Conservation (phyloP, 2,329 filamentous ascomycete species). For the Exserohilum rostratum region DNA sequence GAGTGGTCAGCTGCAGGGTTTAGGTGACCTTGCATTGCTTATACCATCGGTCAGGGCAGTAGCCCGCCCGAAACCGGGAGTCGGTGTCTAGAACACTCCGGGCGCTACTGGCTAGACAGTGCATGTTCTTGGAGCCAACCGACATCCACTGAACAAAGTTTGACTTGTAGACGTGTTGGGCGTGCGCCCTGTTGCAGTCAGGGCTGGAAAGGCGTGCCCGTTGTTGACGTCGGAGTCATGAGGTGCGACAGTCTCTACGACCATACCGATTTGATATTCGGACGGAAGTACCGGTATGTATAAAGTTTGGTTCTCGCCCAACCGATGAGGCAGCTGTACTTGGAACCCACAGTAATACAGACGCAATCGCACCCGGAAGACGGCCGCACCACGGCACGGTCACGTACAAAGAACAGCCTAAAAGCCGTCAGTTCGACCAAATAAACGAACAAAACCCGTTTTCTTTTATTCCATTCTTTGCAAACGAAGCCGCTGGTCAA, state of each 20-base stretch:
- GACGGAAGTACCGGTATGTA: constrained; percentile 5
- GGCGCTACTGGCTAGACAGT: neutral
- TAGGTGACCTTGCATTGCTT: neutral
- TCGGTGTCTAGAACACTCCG: neutral
- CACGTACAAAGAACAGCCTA: neutral
- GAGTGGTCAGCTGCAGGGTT: neutral
- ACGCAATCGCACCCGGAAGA: neutral
- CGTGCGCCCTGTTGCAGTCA: neutral
- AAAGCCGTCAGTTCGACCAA: neutral
- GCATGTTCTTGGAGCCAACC: neutral
- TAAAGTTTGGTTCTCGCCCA: neutral
- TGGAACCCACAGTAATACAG: neutral
- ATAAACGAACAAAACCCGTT: neutral
- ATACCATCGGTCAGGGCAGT: neutral
- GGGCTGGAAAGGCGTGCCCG: neutral
- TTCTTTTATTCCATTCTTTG: neutral
- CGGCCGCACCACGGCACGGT: neutral
- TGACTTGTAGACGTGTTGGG: neutral
- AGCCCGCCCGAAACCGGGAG: neutral
- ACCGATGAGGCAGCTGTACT: neutral
- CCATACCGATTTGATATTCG: neutral
- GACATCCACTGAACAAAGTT: neutral
- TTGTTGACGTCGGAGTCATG: constrained; percentile 6
- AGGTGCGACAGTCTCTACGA: neutral
- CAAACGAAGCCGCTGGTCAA: neutral